Evolutionary conservation across 306 rosid species (phyloP).

Genomic region (Erythrophleum fordii): DNA sequence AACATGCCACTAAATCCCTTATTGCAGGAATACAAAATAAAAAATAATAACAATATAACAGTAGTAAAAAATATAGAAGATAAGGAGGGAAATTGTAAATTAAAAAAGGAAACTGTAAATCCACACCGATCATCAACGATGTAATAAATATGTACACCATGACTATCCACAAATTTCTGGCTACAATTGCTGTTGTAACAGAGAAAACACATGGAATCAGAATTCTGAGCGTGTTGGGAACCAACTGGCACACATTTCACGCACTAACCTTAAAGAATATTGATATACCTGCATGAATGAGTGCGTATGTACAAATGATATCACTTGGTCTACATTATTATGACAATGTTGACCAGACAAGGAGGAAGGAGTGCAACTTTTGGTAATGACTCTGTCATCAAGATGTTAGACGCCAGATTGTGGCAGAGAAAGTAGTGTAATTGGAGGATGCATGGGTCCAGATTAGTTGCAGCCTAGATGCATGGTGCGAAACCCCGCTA

Average conservation of each 20-base stretch:
- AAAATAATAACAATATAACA: too few species aligned
- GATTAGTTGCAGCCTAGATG: not conserved
- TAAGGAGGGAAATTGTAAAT: too few species aligned
- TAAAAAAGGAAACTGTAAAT: too few species aligned
- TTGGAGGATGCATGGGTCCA: not conserved
- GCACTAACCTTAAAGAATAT: not conserved
- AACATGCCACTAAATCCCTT: too few species aligned
- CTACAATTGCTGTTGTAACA: not conserved
- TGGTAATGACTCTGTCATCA: not conserved
- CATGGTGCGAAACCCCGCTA: not conserved
- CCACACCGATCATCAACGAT: too few species aligned
- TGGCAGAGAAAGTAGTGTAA: too few species aligned
- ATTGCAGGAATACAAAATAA: too few species aligned
- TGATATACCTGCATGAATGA: not conserved
- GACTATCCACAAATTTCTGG: not conserved
- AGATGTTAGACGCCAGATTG: not conserved
- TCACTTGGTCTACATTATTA: not conserved
- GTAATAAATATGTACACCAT: not conserved
- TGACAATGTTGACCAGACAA: not conserved
- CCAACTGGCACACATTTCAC: not conserved
- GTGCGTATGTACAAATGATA: not conserved
- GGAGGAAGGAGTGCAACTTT: not conserved
- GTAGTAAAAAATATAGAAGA: too few species aligned
- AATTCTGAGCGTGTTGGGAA: not conserved
- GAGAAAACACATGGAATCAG: constrained; percentile 20